These are phyloP conservation scores for Neospermospora avenae DNA, from an alignment of 2,329 filamentous ascomycete genomes.

Conservation along the genomic window DNA sequence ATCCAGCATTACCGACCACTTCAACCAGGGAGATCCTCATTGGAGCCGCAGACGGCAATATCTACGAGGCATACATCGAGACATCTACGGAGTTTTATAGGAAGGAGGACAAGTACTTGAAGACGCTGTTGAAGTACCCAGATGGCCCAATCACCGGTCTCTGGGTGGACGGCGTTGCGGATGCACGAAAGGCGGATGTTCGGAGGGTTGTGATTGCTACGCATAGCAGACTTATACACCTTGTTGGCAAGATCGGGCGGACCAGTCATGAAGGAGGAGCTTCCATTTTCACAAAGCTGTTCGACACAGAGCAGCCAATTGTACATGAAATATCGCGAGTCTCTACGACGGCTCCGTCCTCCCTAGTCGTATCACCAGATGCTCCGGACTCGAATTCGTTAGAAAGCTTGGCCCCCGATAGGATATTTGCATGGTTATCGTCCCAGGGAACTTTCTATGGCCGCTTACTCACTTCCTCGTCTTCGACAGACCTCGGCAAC, in stretches of 20 bases:
- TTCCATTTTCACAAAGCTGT: conserved; percentile 82
- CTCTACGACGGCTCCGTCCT: conserved; percentile 57
- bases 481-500: conserved; percentile 62
- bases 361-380: conserved; percentile 75
- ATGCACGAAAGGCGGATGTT: conserved; percentile 59
- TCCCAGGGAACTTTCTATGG: conserved; percentile 86
- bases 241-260: conserved; percentile 72
- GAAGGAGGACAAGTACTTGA: conserved; percentile 89
- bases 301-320: conserved; percentile 79
- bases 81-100: conserved; percentile 92
- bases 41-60: conserved; percentile 86
- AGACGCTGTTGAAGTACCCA: conserved; percentile 74
- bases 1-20: conserved; percentile 85
- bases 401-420: conserved; percentile 59
- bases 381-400: conserved; percentile 50
- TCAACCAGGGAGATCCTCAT: conserved; percentile 93
- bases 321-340: conserved; percentile 68
- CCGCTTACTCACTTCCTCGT: conserved; percentile 62
- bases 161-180: conserved; percentile 70
- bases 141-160: conserved; percentile 83
- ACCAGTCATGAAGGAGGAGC: conserved; percentile 73
- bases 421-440: conserved; percentile 86
- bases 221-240: conserved; percentile 72
- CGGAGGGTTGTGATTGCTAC: conserved; percentile 79
- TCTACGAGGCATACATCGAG: conserved; percentile 95